These are phyloP conservation scores for Annona squamosa DNA, from an alignment of 164 flowering plant genomes.

Conservation along the genomic window DNA sequence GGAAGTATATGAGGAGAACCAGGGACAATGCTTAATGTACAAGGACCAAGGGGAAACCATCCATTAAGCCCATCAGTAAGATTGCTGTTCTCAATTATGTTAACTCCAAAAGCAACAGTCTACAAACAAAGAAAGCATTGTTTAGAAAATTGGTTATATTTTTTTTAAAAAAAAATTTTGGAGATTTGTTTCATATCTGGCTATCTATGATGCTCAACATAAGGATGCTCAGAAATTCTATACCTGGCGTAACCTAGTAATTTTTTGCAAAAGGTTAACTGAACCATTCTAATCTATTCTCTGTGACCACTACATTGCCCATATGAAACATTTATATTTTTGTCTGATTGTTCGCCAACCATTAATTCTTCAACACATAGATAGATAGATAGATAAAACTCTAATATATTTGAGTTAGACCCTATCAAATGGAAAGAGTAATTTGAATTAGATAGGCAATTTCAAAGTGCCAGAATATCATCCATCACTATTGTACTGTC, in stretches of 20 bases:
- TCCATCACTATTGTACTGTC: too few species aligned
- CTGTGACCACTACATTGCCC: too few species aligned
- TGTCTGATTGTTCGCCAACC: too few species aligned
- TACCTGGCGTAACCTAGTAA: neutral
- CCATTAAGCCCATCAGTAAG: conserved; percentile 58
- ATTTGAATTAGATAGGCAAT: too few species aligned
- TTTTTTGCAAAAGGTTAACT: too few species aligned
- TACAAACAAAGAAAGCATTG: conserved; percentile 20
- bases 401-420: too few species aligned
- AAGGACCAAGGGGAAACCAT: conserved; percentile 88
- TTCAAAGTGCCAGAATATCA: too few species aligned
- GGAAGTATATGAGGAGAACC: conserved; percentile 87
- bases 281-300: too few species aligned
- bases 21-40: conserved; percentile 47
- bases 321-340: too few species aligned
- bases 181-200: neutral
- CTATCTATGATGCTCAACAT: neutral
- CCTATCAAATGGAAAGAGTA: too few species aligned
- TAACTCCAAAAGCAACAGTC: conserved; percentile 68
- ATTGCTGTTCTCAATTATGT: conserved; percentile 64
- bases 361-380: too few species aligned
- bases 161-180: neutral
- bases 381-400: too few species aligned
- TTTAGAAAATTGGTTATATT: neutral
- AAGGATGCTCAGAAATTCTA: neutral